Evolutionary conservation across 1,139 yeast species (phyloP), one percentile per base, ranked within the genome.

Genomic region (Hemisphaericaspora lyxosophila): DNA sequence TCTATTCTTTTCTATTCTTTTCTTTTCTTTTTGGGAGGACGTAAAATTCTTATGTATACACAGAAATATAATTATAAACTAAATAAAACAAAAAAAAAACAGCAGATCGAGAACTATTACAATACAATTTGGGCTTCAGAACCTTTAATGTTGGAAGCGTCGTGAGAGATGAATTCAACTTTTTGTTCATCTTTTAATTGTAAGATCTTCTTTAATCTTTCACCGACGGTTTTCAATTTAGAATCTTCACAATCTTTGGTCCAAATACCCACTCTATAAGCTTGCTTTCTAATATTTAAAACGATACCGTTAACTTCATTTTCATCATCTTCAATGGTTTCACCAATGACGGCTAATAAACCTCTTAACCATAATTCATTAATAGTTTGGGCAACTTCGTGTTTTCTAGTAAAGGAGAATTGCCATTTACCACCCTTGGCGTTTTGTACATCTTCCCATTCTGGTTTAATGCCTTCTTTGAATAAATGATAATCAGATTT

Each of bases 401-500:
- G 78, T 62, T 74, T 82, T 67, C 84, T 82, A 63, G 78, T 82
- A 67, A 80, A 86, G 30, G 87, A 77, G 48, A 57, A 69, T 54
- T 67, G 75, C 96, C 97, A 92, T 69, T 87, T 88, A 56, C 98
- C 98, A 59, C 99, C 98, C 53, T 82, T 75, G 46, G 89, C 66
- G 69, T 94, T 94, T 51, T 80, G 78, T 40, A 70, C 74, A 66
- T 92, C 97, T 74, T 92, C 99, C 99, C 99, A 92, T 73, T 92
- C 97, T 41, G 98, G 99, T 64, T 89, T 85, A 55, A 94, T 82
- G 40, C 92, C 96, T 60, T 85, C 86, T 69, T 92, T 86, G 75
- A 94, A 92, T 59, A 92, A 80, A 62, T 94, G 96, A 70, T 92
- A 92, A 65, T 94, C 98, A 11, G 97, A 86, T 66, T 85, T 87